phyloP scores from a whole-genome alignment of 176 grass and related monocot species.

The Melocanna baccifera region DNA sequence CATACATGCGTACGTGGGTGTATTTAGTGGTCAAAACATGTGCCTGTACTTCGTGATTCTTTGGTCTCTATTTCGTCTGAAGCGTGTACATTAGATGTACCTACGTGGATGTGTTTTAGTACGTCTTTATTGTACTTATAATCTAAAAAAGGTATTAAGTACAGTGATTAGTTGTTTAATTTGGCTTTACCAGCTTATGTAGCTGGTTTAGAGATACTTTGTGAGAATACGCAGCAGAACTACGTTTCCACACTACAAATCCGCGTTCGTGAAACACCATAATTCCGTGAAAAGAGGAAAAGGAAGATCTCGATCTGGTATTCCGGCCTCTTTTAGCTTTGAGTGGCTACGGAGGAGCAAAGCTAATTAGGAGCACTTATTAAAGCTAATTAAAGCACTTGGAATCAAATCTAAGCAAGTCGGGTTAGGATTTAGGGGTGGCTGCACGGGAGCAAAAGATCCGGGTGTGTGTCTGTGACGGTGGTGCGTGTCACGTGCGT shows the following conservation, averaged over 20 bases:
- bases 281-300: not conserved
- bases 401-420: conserved; percentile 38
- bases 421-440: conserved; percentile 13
- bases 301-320: not conserved
- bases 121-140: too few species aligned
- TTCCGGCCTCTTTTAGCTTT: conserved; percentile 13
- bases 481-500: conserved; percentile 22
- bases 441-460: conserved; percentile 11
- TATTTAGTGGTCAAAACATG: too few species aligned
- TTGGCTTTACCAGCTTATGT: conserved; percentile 6
- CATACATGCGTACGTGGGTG: too few species aligned
- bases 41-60: too few species aligned
- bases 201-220: not conserved
- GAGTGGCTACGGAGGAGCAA: conserved; percentile 37
- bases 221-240: not conserved
- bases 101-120: too few species aligned
- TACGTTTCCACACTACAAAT: not conserved
- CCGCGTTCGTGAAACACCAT: not conserved
- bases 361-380: conserved; percentile 36
- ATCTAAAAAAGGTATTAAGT: too few species aligned
- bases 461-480: not conserved
- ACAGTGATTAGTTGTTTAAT: not conserved
- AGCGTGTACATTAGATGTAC: too few species aligned
- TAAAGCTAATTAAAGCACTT: conserved; percentile 37
- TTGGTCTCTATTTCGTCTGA: too few species aligned